Conservation (phyloP, 306 rosid species). For the Fagus sylvatica region DNA sequence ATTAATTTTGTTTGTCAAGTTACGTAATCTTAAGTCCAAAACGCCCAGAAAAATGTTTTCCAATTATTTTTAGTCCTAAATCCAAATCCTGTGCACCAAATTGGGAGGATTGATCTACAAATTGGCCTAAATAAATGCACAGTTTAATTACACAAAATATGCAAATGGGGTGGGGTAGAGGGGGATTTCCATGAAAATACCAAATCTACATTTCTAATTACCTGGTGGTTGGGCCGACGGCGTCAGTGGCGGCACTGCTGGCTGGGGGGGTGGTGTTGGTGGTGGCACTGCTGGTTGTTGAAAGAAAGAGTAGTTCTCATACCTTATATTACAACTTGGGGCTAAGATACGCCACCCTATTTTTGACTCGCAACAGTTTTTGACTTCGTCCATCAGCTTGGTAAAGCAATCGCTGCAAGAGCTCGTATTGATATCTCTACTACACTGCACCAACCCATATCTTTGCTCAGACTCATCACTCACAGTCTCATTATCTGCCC, state of each 20-base stretch:
- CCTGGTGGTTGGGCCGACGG: background rate
- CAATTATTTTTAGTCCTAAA: too few relatives aligned
- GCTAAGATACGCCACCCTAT: constrained; percentile 41
- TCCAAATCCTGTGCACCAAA: background rate
- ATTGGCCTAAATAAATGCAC: too few relatives aligned
- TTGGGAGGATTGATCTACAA: too few relatives aligned
- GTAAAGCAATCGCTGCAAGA: constrained; percentile 32
- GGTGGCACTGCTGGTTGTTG: background rate
- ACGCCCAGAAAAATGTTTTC: too few relatives aligned
- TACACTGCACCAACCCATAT: constrained; percentile 46
- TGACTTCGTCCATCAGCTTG: constrained; percentile 14
- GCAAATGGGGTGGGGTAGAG: too few relatives aligned
- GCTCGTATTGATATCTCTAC: constrained; percentile 30
- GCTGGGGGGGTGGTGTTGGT: background rate
- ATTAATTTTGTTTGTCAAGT: too few relatives aligned
- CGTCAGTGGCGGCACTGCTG: too few relatives aligned
- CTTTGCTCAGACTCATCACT: background rate
- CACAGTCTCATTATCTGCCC: background rate
- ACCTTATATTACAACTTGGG: constrained; percentile 43
- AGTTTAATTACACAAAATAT: too few relatives aligned
- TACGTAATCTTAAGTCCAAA: too few relatives aligned
- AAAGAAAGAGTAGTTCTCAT: constrained; percentile 25
- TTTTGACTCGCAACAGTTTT: background rate
- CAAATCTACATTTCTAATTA: background rate
- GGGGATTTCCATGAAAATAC: too few relatives aligned